phyloP scores from a whole-genome alignment of 1,284 basidiomycete genomes.

The Cryptococcus sp. region DNA sequence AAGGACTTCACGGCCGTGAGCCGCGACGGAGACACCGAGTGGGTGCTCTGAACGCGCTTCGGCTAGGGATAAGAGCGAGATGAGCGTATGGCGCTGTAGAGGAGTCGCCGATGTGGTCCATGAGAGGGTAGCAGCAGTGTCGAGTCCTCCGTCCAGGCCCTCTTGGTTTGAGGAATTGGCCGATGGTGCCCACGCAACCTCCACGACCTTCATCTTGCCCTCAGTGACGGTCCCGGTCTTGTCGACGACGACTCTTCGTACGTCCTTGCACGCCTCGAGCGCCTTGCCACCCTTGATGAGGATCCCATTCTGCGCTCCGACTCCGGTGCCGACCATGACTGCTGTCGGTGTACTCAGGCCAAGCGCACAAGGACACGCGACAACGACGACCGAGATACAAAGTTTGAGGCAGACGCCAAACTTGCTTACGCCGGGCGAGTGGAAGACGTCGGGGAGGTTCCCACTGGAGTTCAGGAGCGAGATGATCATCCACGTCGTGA shows the following conservation, averaged over 20 bases:
- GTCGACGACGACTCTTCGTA: slow-evolving; percentile 84
- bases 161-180: slow-evolving; percentile 19
- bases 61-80: slow-evolving; percentile 79
- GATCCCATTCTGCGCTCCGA: slow-evolving; percentile 96
- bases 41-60: slow-evolving; percentile 96
- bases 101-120: slow-evolving; percentile 48
- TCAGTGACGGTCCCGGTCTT: slow-evolving; percentile 97
- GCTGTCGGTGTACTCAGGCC: slow-evolving; percentile 96
- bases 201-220: slow-evolving; percentile 75
- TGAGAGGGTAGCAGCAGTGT: slow-evolving; percentile 43
- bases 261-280: slow-evolving; percentile 82
- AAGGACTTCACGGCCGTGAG: slow-evolving; percentile 72
- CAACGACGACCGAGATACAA: slow-evolving; percentile 96
- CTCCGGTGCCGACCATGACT: slow-evolving; percentile 98
- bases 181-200: slow-evolving; percentile 70
- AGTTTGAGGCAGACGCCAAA: slow-evolving; percentile 93
- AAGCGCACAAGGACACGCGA: slow-evolving; percentile 97
- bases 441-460: slow-evolving; percentile 78
- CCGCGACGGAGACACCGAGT: slow-evolving; percentile 85
- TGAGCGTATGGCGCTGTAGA: slow-evolving; percentile 61
- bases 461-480: slow-evolving; percentile 64
- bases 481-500: slow-evolving; percentile 80
- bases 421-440: slow-evolving; percentile 76
- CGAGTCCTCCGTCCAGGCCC: slow-evolving; percentile 21
- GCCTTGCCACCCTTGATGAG: slow-evolving; percentile 96